These are phyloP conservation scores for Viola pubescens DNA, from an alignment of 441 rosid species.

Conservation along the genomic window DNA sequence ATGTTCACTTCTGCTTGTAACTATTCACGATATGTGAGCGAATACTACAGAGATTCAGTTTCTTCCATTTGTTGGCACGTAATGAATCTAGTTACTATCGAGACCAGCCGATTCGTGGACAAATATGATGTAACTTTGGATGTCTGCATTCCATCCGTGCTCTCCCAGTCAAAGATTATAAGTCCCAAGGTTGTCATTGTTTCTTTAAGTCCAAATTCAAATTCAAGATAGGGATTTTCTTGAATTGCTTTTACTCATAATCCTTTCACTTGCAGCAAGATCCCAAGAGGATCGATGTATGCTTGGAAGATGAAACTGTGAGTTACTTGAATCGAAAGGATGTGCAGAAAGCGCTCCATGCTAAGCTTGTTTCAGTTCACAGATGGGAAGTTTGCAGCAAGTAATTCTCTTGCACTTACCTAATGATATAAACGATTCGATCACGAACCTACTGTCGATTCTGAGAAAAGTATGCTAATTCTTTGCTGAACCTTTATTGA, in stretches of 20 bases:
- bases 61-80: constrained; percentile 73
- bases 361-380: constrained; percentile 68
- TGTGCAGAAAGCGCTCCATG: constrained; percentile 84
- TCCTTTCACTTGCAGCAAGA: constrained; percentile 44
- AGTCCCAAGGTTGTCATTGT: constrained; percentile 51
- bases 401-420: constrained; percentile 35
- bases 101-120: constrained; percentile 90
- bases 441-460: background rate
- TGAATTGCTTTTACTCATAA: background rate
- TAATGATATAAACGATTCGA: background rate
- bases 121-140: constrained; percentile 96
- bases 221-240: background rate
- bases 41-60: constrained; percentile 74
- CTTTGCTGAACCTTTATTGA: background rate
- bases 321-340: constrained; percentile 73
- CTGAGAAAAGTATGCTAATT: background rate
- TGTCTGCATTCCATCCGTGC: constrained; percentile 81
- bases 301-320: constrained; percentile 85
- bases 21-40: constrained; percentile 89
- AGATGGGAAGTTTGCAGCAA: constrained; percentile 90
- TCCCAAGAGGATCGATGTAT: constrained; percentile 74
- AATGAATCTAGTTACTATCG: constrained; percentile 70
- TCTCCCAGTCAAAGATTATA: constrained; percentile 71
- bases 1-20: constrained; percentile 87
- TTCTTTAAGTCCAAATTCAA: background rate